Conservation (phyloP, 176 grass and related monocot species). For the Typha latifolia region DNA sequence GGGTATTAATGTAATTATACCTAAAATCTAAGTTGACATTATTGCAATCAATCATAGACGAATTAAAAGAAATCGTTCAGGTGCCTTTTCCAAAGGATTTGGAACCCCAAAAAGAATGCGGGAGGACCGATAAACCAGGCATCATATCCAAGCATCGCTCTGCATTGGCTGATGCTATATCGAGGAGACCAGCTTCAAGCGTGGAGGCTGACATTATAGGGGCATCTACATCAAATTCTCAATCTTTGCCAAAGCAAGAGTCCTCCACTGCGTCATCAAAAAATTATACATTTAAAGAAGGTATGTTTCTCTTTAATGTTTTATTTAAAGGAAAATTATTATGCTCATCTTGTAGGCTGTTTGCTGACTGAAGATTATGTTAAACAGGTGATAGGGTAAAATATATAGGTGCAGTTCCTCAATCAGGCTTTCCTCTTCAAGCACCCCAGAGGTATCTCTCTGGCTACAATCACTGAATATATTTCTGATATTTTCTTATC, state of each 20-base stretch:
- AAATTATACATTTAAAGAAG: conserved; percentile 93
- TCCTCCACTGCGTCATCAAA: conserved; percentile 87
- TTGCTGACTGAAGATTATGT: conserved; percentile 10
- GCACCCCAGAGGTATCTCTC: conserved; percentile 42
- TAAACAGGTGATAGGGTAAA: conserved; percentile 77
- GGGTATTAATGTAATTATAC: no score
- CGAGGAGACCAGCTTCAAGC: conserved; percentile 70
- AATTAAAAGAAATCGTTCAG: conserved; percentile 19
- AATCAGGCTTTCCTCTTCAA: conserved; percentile 36
- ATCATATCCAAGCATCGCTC: conserved; percentile 59
- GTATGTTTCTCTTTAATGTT: conserved; percentile 28
- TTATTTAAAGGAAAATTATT: not conserved
- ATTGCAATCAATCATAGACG: not conserved
- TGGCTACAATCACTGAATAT: not conserved
- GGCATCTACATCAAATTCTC: conserved; percentile 67
- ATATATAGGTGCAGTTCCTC: conserved; percentile 54
- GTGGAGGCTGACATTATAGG: conserved; percentile 94
- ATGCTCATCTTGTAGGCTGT: not conserved
- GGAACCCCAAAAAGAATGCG: conserved; percentile 62
- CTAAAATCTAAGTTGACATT: conserved; percentile 3
- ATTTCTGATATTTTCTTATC: not conserved
- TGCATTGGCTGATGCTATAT: conserved; percentile 48
- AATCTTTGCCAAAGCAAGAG: conserved; percentile 78
- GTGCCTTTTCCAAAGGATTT: conserved; percentile 50
- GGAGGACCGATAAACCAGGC: conserved; percentile 39